Base-by-base conservation (phyloP, 2,329 filamentous ascomycete genomes). In the Colletotrichum sp. region DNA sequence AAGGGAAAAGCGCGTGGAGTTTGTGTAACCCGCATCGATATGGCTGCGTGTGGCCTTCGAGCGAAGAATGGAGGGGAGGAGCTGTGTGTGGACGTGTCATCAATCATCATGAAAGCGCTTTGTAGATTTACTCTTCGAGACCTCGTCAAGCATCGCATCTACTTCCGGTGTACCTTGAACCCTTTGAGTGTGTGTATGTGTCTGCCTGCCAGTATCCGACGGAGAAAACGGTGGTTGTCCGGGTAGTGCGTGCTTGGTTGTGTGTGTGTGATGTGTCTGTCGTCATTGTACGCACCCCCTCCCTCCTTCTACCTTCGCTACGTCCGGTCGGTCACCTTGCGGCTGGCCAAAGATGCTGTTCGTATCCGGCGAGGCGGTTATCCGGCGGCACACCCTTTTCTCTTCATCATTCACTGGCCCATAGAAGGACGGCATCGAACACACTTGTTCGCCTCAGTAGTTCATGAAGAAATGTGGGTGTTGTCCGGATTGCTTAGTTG, bases 121-220 rank as follows among this genome's bases (percentile, higher is more conserved):
- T 74, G 74, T 76, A 74, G 64, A 74, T 22, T 52, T 69, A 76
- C 74, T 68, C 64, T 36, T 48, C 32, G 36, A 72, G 64, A 76
- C 71, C 22, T 16, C 26, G 52, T 28, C 10, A 32, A 36, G 48
- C 36, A 28, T 39, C 52, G 24, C 18, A 60, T 69, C 59, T 69
- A 69, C 70, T 39, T 63, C 26, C 10, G 22, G 44, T 64, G n/a
- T 74, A 74, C 71, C 12, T 60, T 70, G 32, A 28, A 48, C 24
- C 24, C 28, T 44, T 57, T 22, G 36, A 2, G n/a, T 30, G 22
- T 8, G 26, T 8, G n/a, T 75, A 22, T 59, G 34, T 24, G 57
- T 39, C 26, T 13, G 26, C 16, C 18, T 28, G 32, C 44, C 36
- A 32, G 24, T 52, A 64, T 68, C 69, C 32, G 59, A 68, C 66